A percentile compares a stretch with the other conserved stretches of the same genome.
phyloP scores from a whole-genome alignment of 208 protist genomes.

The Trypanosoma platydactyli region DNA sequence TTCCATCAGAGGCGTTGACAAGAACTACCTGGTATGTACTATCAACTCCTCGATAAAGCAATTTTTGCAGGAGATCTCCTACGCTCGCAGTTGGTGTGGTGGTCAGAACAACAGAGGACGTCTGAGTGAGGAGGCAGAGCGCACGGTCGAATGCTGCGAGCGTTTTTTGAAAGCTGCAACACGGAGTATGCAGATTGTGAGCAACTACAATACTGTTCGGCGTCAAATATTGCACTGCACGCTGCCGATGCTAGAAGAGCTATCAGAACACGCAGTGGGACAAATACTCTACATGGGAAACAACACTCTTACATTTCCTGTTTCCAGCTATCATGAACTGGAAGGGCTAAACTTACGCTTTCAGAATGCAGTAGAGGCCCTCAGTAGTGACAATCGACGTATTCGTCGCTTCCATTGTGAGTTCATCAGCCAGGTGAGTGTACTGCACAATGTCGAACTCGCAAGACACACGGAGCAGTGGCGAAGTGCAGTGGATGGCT shows the following conservation, averaged over 20 bases:
- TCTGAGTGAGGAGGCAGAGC: constrained; percentile 41
- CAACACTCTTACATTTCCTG: constrained; percentile 42
- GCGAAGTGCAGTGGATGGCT: constrained; percentile 83
- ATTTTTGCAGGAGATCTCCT: constrained; percentile 71
- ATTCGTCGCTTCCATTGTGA: constrained; percentile 87
- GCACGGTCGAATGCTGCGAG: constrained; percentile 47
- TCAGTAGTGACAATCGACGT: constrained; percentile 81
- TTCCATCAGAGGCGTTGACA: constrained; percentile 33
- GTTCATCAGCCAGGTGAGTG: constrained; percentile 76
- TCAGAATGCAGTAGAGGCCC: constrained; percentile 75
- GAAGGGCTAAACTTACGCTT: constrained; percentile 81
- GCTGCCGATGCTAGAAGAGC: constrained; percentile 60
- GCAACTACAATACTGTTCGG: constrained; percentile 85
- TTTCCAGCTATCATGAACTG: constrained; percentile 81
- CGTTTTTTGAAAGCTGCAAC: constrained; percentile 47
- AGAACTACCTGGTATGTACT: constrained; percentile 53
- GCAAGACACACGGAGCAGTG: constrained; percentile 92
- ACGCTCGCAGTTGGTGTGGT: constrained; percentile 52
- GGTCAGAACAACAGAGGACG: neutral
- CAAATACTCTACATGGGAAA: constrained; percentile 68
- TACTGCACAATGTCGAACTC: constrained; percentile 90
- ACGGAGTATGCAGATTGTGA: constrained; percentile 74
- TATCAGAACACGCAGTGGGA: constrained; percentile 47
- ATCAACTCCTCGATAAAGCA: constrained; percentile 55
- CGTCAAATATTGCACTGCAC: constrained; percentile 76